Percentiles rank a stretch among this genome's conserved stretches.
Evolutionary conservation across 345 rosid species (phyloP).

Genomic region (Bruguiera parviflora): DNA sequence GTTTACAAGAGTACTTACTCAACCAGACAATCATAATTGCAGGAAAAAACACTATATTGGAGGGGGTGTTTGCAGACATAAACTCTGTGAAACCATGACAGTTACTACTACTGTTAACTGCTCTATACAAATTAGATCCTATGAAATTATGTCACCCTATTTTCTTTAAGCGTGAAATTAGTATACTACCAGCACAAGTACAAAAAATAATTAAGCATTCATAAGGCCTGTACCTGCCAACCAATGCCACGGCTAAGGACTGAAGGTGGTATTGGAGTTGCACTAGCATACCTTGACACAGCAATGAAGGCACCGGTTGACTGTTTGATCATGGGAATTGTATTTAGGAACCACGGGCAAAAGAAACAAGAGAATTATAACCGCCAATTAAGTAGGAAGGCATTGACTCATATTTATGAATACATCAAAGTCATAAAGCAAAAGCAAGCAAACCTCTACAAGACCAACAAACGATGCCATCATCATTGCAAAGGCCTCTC

Average conservation of each 20-base stretch:
- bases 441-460: conserved; percentile 57
- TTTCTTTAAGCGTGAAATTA: neutral
- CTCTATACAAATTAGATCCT: neutral
- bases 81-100: neutral
- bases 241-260: conserved; percentile 94
- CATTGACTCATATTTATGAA: neutral
- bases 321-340: conserved; percentile 39
- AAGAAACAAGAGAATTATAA: neutral
- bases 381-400: neutral
- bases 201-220: conserved; percentile 1
- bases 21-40: neutral
- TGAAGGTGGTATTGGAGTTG: conserved; percentile 93
- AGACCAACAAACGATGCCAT: conserved; percentile 82
- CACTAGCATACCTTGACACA: conserved; percentile 82
- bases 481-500: conserved; percentile 98
- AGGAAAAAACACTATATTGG: neutral
- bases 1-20: neutral
- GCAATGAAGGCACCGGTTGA: conserved; percentile 88
- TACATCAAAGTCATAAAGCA: conserved; percentile 4
- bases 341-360: neutral
- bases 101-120: neutral
- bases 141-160: neutral
- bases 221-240: conserved; percentile 73
- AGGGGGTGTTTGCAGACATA: neutral
- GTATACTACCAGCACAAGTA: neutral